Conservation (phyloP, 2,329 filamentous ascomycete genomes). For the Fusarium compactum region DNA sequence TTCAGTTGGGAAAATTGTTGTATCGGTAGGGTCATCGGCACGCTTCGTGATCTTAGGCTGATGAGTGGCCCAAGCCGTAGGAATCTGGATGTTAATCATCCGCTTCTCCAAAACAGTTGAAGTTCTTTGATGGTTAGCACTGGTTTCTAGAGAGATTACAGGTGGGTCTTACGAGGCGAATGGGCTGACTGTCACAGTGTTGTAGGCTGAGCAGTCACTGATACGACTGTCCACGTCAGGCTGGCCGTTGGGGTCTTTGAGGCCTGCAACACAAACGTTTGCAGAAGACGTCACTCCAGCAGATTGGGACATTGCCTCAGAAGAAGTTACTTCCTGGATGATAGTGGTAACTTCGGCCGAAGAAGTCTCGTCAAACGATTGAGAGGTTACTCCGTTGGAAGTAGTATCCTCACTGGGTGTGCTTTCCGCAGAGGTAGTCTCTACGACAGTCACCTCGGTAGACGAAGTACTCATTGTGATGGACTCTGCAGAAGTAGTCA, state of each 20-base stretch:
- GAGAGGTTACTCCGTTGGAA: background rate
- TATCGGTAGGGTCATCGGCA: slow-evolving; percentile 6
- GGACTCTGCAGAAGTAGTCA: too few relatives aligned
- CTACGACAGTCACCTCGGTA: background rate
- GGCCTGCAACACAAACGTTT: background rate
- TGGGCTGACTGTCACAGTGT: slow-evolving; percentile 32
- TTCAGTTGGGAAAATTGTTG: slow-evolving; percentile 28
- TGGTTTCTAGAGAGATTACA: fast-evolving
- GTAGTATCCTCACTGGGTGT: background rate
- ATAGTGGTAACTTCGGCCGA: background rate
- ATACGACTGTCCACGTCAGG: slow-evolving; percentile 16
- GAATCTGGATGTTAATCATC: slow-evolving; percentile 8
- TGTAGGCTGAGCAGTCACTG: slow-evolving; percentile 10
- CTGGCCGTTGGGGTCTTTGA: background rate
- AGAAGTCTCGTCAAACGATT: background rate
- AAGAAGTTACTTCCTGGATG: background rate
- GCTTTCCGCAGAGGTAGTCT: background rate
- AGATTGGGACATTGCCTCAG: background rate
- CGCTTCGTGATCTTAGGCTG: background rate
- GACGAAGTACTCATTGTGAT: too few relatives aligned
- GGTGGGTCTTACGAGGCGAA: slow-evolving; percentile 5
- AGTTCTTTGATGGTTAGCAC: background rate
- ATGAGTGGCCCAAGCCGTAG: slow-evolving; percentile 10
- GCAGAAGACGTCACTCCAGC: background rate
- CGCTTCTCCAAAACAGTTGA: background rate